These are phyloP conservation scores for Gossypium thurberi DNA, from an alignment of 345 rosid species.

Conservation along the genomic window DNA sequence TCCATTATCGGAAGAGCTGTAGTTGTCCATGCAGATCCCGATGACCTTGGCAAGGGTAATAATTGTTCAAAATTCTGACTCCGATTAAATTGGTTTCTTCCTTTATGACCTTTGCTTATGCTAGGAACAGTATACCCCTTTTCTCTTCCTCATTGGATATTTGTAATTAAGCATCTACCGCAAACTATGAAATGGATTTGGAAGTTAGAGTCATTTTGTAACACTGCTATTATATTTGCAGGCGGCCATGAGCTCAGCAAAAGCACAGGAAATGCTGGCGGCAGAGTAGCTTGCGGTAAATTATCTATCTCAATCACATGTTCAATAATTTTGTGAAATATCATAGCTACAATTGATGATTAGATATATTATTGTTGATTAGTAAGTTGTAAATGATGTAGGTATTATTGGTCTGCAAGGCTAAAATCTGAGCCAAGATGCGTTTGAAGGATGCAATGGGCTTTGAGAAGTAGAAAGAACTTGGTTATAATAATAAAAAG, in stretches of 20 bases:
- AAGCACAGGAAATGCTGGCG: constrained; percentile 88
- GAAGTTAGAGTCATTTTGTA: background rate
- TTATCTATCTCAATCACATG: background rate
- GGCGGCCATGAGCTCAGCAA: constrained; percentile 95
- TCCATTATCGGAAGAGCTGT: constrained; percentile 90
- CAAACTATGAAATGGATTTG: background rate
- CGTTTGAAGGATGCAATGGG: background rate
- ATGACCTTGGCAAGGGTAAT: constrained; percentile 98
- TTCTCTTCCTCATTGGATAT: background rate
- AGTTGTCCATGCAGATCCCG: constrained; percentile 88
- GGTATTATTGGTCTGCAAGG: constrained; percentile 63
- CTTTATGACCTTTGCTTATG: background rate
- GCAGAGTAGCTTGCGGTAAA: constrained; percentile 84
- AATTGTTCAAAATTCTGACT: constrained; percentile 8
- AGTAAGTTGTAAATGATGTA: constrained; percentile 8
- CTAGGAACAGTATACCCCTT: background rate
- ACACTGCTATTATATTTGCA: constrained; percentile 25
- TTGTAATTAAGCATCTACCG: background rate
- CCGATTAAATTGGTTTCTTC: background rate
- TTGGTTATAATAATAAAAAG: background rate
- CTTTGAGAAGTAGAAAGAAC: background rate
- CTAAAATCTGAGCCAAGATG: constrained; percentile 5
- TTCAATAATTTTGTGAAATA: background rate
- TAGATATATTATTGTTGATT: background rate
- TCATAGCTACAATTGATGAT: background rate